phyloP scores from a whole-genome alignment of 2,329 filamentous ascomycete genomes.

The Aspergillus spinulosporus region DNA sequence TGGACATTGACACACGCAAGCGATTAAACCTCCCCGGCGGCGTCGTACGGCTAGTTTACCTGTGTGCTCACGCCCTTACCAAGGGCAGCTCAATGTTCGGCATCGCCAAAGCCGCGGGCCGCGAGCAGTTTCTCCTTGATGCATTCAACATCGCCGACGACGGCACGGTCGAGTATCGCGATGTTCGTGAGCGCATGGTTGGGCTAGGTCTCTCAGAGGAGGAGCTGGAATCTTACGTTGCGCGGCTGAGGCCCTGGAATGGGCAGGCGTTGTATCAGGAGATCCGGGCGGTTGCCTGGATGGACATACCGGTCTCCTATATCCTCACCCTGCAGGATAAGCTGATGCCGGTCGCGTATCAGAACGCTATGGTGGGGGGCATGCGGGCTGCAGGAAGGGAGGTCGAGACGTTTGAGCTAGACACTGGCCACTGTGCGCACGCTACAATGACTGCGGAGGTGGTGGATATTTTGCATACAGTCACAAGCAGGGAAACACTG shows the following conservation, averaged over 20 bases:
- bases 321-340: conserved; percentile 5
- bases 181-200: conserved; percentile 2
- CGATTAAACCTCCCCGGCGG: neutral
- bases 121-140: conserved; percentile 1
- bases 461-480: conserved; percentile 1
- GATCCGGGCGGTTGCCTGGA: neutral
- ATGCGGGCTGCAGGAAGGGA: neutral
- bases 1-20: neutral
- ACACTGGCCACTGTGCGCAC: conserved; percentile 7
- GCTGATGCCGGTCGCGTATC: conserved; percentile 8
- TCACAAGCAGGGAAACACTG: too few species aligned
- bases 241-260: conserved; percentile 10
- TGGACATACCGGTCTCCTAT: conserved; percentile 6
- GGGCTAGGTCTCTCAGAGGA: neutral
- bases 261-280: conserved; percentile 9
- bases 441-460: conserved; percentile 7
- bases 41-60: neutral
- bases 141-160: conserved; percentile 13
- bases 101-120: conserved; percentile 3
- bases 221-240: conserved; percentile 6
- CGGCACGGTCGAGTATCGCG: neutral
- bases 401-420: conserved; percentile 4
- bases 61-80: neutral
- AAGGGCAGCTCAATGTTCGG: conserved; percentile 8
- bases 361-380: conserved; percentile 8